phyloP scores from a whole-genome alignment of 192 early-diverging fungal species.

The Umbelopsis sp. region DNA sequence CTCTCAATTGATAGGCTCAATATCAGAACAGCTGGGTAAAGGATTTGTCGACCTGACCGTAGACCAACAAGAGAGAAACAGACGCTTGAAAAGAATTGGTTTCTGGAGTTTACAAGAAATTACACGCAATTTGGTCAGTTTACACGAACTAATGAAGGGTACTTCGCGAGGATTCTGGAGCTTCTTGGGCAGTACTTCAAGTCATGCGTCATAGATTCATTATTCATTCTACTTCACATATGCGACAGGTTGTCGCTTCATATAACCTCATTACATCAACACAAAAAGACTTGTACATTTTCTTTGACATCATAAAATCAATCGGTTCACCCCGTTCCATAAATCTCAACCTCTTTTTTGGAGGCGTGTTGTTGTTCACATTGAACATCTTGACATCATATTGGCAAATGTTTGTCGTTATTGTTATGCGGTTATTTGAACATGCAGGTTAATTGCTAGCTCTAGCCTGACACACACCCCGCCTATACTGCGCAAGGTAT shows the following conservation, averaged over 20 bases:
- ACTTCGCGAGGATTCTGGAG: conserved; percentile 68
- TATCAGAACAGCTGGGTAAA: conserved; percentile 82
- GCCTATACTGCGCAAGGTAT: too few relatives aligned
- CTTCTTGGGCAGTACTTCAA: conserved; percentile 25
- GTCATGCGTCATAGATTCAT: conserved; percentile 9
- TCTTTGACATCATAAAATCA: conserved; percentile 7
- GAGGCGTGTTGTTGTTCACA: neutral
- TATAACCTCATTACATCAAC: neutral
- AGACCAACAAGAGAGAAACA: conserved; percentile 81
- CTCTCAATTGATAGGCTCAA: conserved; percentile 70
- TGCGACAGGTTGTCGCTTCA: neutral
- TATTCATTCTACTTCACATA: conserved; percentile 10
- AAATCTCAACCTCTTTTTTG: neutral
- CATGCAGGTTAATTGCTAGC: too few relatives aligned
- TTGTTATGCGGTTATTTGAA: too few relatives aligned
- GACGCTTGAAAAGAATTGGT: conserved; percentile 84
- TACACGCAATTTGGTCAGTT: conserved; percentile 66
- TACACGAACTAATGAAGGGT: conserved; percentile 76
- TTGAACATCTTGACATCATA: too few relatives aligned
- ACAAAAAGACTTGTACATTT: conserved; percentile 20
- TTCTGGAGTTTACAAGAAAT: conserved; percentile 85
- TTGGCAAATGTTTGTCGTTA: too few relatives aligned
- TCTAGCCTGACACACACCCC: too few relatives aligned
- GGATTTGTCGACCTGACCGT: conserved; percentile 77
- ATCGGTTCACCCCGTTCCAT: neutral